Evolutionary conservation across 441 rosid species (phyloP).

Genomic region (Mallotus repandus): DNA sequence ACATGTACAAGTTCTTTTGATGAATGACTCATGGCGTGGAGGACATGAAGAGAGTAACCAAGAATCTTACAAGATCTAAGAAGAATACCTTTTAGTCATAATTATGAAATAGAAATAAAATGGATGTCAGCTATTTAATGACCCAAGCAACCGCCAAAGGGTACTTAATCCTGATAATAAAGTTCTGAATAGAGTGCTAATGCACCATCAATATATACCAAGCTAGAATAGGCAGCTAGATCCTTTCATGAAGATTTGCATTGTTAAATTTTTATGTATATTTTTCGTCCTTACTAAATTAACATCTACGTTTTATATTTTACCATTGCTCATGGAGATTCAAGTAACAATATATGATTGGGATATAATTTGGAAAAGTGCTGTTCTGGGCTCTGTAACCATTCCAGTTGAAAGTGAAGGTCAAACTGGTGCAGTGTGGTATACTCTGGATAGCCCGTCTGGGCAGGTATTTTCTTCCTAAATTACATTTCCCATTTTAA

Average conservation of each 20-base stretch:
- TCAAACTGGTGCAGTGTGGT: slow-evolving; percentile 88
- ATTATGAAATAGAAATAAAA: neutral
- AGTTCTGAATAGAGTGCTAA: neutral
- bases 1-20: neutral
- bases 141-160: neutral
- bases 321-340: slow-evolving; percentile 49
- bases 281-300: neutral
- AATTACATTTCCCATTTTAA: slow-evolving; percentile 4
- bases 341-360: slow-evolving; percentile 94
- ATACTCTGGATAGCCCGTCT: slow-evolving; percentile 82
- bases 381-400: slow-evolving; percentile 93
- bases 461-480: slow-evolving; percentile 66
- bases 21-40: neutral
- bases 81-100: neutral
- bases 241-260: neutral
- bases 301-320: neutral
- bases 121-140: neutral
- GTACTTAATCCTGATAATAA: neutral
- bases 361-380: slow-evolving; percentile 99
- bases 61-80: neutral
- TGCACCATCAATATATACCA: neutral
- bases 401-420: slow-evolving; percentile 86
- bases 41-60: neutral
- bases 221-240: neutral
- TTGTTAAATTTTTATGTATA: neutral